Evolutionary conservation across 164 flowering plant genomes (phyloP), one percentile per base, ranked within the genome.

Genomic region (Stephania japonica): DNA sequence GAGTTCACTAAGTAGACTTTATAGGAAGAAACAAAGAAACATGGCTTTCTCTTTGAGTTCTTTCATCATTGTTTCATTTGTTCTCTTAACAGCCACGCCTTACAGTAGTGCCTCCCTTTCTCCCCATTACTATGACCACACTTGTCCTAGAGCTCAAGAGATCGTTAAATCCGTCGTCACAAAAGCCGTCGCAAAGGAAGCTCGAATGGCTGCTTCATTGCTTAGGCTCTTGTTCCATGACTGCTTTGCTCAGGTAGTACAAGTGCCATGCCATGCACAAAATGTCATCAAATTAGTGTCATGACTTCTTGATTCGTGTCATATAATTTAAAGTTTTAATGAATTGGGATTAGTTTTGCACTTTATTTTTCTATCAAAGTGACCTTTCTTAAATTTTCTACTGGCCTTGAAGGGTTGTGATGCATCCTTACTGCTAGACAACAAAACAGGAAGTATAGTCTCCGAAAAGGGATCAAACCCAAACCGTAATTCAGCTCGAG

Each of bases 391-490:
- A 38, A 41, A 11, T 9, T 32, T 41, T 69, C 42, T 32, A 3
- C 38, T 72, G 18, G 38, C 26, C 65, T 23, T 83, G 76, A 74
- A 96, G 99, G 99, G 99, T 0, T 96, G 99, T 77, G 99, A 96
- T 77, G 98, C 84, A 42, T 91, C 97, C 3, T 0, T 93, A 10
- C 81, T 96, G 59, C 67, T 96, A 42, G 98, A 96, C 86, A 87
- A 85, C 82, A 81, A 80, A 26, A 90, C 87, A 19, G 83, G 66
- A 78, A 82, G 66, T 79, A 83, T 93, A 69, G 74, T 76, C 59
- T 88, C 88, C 43, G 99, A 96, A 81, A 96, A 96, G 86, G 61
- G 74, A 6, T 88, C 99, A 0, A 79, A 72, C 75, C 90, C 97
- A 0, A 92, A 91, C 81, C 42, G 82, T 71, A 90, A 94, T 59